phyloP scores from a whole-genome alignment of 768 basidiomycete genomes.

The Boletus sensibilis region DNA sequence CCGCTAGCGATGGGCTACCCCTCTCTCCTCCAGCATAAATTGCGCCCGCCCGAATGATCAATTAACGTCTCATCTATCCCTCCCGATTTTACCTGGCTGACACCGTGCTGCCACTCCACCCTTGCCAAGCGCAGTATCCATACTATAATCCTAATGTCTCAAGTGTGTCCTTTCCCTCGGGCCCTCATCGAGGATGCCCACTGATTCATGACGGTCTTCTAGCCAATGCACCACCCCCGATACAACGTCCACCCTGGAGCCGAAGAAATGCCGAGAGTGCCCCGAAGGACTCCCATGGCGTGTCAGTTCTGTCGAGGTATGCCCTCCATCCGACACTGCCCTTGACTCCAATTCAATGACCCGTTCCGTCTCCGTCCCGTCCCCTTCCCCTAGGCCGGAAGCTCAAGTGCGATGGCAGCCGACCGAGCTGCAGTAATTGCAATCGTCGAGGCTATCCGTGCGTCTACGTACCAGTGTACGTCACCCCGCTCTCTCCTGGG shows the following conservation, averaged over 20 bases:
- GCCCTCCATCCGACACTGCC: not conserved
- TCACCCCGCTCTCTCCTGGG: constrained; percentile 13
- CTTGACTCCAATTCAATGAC: not conserved
- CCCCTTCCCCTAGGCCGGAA: constrained; percentile 50
- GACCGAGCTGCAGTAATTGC: constrained; percentile 67
- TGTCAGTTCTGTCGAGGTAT: constrained; percentile 72
- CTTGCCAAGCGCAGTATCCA: constrained; percentile 1
- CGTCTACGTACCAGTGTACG: constrained; percentile 65
- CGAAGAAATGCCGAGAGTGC: constrained; percentile 31
- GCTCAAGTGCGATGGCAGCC: constrained; percentile 67
- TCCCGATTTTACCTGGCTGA: constrained; percentile 4
- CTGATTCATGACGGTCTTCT: not conserved
- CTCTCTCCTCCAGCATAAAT: constrained; percentile 30
- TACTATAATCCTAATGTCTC: constrained; percentile 23
- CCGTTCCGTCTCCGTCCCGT: not conserved
- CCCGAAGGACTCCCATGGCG: constrained; percentile 63
- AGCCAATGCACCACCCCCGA: constrained; percentile 18
- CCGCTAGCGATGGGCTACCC: constrained; percentile 24
- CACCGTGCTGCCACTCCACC: not conserved
- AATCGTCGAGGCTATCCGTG: constrained; percentile 58
- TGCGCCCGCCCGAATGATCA: constrained; percentile 17
- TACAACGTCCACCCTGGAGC: constrained; percentile 11
- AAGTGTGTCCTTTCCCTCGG: constrained; percentile 16
- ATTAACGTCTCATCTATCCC: constrained; percentile 8
- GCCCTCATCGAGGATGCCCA: not conserved